These are phyloP conservation scores for Chaetomium fimeti DNA, from an alignment of 495 filamentous ascomycete genomes.

Conservation along the genomic window DNA sequence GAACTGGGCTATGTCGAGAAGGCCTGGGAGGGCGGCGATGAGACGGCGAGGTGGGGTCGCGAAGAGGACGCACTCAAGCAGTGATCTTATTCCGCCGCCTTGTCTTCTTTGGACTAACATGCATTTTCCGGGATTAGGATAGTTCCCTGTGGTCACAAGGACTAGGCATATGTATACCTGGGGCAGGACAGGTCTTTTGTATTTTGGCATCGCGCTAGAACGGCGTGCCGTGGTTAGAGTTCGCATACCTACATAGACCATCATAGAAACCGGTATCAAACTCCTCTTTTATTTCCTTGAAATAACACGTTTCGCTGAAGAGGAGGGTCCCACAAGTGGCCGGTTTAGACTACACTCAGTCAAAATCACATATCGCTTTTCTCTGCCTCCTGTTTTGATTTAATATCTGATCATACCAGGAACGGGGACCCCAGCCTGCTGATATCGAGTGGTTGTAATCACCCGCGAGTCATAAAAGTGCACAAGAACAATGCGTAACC, in stretches of 20 bases:
- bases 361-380: too few relatives aligned
- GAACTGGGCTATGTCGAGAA: constrained; percentile 82
- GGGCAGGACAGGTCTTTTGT: background rate
- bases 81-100: background rate
- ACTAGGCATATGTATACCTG: background rate
- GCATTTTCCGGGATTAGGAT: background rate
- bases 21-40: constrained; percentile 78
- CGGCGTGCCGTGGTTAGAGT: background rate
- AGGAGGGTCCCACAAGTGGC: too few relatives aligned
- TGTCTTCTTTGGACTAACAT: background rate
- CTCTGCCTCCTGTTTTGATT: too few relatives aligned
- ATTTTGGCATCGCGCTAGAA: background rate
- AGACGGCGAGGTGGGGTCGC: constrained; percentile 73
- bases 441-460: background rate
- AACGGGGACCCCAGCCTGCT: too few relatives aligned
- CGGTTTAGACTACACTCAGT: too few relatives aligned
- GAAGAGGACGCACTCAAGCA: constrained; percentile 32
- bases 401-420: too few relatives aligned
- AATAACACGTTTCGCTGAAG: too few relatives aligned
- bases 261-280: too few relatives aligned
- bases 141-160: background rate
- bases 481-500: background rate
- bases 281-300: too few relatives aligned
- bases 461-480: background rate
- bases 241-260: too few relatives aligned